phyloP scores from a whole-genome alignment of 225 moss, liverwort and hornwort genomes.

The Bryum argenteum region DNA sequence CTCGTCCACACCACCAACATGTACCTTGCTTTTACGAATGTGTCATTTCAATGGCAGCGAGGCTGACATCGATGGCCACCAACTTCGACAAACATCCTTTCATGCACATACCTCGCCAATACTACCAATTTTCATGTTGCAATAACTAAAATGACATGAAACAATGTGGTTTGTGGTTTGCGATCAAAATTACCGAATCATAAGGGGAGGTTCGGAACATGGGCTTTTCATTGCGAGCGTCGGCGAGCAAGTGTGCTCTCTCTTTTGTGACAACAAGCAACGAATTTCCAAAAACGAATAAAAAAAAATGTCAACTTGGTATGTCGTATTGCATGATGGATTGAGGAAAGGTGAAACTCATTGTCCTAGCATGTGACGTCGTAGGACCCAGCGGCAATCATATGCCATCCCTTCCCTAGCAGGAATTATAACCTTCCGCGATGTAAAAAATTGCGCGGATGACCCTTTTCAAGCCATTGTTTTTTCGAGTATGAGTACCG shows the following conservation, averaged over 20 bases:
- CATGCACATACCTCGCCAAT: neutral
- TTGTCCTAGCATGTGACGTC: neutral
- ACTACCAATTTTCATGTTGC: too few species aligned
- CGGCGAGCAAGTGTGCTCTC: neutral
- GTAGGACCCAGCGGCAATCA: constrained; percentile 19
- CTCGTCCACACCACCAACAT: neutral
- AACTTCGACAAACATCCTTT: neutral
- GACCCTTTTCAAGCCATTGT: too few species aligned
- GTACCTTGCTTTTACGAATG: neutral
- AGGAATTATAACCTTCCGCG: neutral
- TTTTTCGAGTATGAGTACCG: neutral
- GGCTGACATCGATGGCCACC: neutral
- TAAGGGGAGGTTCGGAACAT: neutral
- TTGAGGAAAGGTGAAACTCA: constrained; percentile 13
- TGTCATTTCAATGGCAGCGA: neutral
- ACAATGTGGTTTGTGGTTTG: too few species aligned
- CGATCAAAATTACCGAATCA: too few species aligned
- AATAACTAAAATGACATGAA: too few species aligned
- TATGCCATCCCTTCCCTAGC: neutral
- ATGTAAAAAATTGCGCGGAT: too few species aligned
- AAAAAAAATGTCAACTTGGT: neutral
- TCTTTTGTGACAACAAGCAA: neutral
- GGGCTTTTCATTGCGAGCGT: neutral
- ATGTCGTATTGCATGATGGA: neutral
- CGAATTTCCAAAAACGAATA: neutral